Conservation (phyloP, 2,329 filamentous ascomycete genomes). For the Neopestalotiopsis clavispora region DNA sequence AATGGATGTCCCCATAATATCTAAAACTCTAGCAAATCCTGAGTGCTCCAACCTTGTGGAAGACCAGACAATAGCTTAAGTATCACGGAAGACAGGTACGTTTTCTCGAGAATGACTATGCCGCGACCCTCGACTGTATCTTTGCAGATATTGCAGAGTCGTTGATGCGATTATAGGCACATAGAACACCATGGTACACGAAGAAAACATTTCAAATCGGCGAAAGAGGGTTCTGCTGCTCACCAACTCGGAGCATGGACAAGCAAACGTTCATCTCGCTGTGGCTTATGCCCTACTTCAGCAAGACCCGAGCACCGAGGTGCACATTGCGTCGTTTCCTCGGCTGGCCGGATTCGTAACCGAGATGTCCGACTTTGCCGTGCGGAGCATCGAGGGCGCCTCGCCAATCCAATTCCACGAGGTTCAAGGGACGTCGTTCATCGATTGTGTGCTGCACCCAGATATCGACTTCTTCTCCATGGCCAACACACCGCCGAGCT, state of each 20-base stretch:
- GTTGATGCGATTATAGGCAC: background rate
- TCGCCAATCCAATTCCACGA: background rate
- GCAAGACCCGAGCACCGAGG: background rate
- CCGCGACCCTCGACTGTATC: background rate
- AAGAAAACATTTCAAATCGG: background rate
- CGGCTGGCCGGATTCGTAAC: background rate
- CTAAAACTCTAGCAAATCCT: background rate
- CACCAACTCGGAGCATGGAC: background rate
- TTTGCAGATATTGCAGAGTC: too few species aligned
- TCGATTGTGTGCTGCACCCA: background rate
- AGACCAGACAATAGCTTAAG: too few species aligned
- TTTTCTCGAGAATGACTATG: background rate
- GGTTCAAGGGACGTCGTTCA: background rate
- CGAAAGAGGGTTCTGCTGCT: background rate
- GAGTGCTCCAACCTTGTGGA: too few species aligned
- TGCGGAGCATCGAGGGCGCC: background rate
- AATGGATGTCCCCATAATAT: background rate
- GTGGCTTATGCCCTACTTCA: background rate
- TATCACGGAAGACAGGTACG: too few species aligned
- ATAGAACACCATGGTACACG: background rate
- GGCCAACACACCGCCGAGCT: background rate
- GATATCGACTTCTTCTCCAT: background rate
- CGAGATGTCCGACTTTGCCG: slow-evolving; percentile 1
- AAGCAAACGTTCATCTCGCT: background rate
- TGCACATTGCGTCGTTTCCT: background rate